Conservation (phyloP, 1,284 basidiomycete species). For the Entoloma clypeatum region DNA sequence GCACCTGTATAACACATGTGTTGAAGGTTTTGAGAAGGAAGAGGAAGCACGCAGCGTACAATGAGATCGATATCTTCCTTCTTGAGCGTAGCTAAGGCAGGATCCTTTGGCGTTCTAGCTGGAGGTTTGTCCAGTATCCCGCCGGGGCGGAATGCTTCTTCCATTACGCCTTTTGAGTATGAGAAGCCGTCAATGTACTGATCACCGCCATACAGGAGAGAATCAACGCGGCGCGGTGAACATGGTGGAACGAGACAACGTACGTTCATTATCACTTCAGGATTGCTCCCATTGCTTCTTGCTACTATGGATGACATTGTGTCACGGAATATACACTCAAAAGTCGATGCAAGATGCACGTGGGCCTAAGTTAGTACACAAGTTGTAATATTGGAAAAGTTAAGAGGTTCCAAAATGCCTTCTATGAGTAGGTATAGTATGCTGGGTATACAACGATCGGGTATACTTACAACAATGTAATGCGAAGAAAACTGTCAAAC, state of each 20-base stretch:
- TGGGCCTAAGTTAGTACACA: too few relatives aligned
- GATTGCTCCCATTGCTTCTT: slow-evolving; percentile 54
- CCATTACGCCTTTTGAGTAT: slow-evolving; percentile 63
- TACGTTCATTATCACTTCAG: slow-evolving; percentile 68
- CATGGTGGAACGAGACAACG: slow-evolving; percentile 20
- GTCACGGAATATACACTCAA: too few relatives aligned
- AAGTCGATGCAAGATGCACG: too few relatives aligned
- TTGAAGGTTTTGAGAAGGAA: not conserved
- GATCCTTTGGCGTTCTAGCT: slow-evolving; percentile 38
- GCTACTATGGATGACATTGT: too few relatives aligned
- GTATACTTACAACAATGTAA: too few relatives aligned
- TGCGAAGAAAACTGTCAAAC: too few relatives aligned
- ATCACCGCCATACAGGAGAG: not conserved
- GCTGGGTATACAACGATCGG: too few relatives aligned
- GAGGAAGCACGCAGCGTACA: slow-evolving; percentile 33
- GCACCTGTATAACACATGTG: slow-evolving; percentile 37
- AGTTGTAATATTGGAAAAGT: too few relatives aligned
- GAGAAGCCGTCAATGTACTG: slow-evolving; percentile 64
- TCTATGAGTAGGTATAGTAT: too few relatives aligned
- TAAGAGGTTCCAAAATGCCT: too few relatives aligned
- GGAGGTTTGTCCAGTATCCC: slow-evolving; percentile 54
- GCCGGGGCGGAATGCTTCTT: slow-evolving; percentile 54
- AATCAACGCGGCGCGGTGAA: not conserved
- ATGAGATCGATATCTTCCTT: slow-evolving; percentile 64
- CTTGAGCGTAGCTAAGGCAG: slow-evolving; percentile 39